phyloP scores from a whole-genome alignment of 352 stramenopile genomes.

The Halophytophthora polymorphica region DNA sequence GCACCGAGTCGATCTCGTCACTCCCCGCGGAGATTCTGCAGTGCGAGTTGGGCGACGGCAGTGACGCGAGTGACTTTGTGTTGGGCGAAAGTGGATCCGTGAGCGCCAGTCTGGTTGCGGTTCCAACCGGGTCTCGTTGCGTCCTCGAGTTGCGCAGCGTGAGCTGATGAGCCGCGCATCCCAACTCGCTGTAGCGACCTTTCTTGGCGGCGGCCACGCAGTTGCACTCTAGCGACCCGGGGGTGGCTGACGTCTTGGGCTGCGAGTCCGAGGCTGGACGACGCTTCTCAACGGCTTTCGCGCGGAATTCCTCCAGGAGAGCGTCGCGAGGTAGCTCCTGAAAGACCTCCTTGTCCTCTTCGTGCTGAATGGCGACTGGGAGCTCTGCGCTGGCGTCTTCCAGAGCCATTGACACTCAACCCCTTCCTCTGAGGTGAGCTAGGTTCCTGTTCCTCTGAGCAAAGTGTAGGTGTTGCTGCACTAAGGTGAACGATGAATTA shows the following conservation, averaged over 20 bases:
- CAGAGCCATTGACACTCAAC: neutral
- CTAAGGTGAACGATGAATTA: too few species aligned
- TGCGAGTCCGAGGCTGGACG: neutral
- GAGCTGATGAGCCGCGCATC: conserved; percentile 58
- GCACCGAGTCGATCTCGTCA: conserved; percentile 26
- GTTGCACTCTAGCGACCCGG: conserved; percentile 35
- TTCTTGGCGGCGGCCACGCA: conserved; percentile 44
- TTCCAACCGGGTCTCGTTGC: conserved; percentile 33
- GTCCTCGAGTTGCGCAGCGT: conserved; percentile 53
- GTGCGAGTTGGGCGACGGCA: conserved; percentile 3
- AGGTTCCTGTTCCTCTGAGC: too few species aligned
- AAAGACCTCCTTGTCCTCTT: neutral
- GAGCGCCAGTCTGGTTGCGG: conserved; percentile 12
- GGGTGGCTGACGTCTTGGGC: conserved; percentile 21
- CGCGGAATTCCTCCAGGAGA: conserved; percentile 21
- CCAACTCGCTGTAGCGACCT: conserved; percentile 42
- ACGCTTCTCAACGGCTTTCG: conserved; percentile 2
- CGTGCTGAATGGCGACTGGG: neutral
- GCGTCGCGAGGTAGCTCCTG: conserved; percentile 6
- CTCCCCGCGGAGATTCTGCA: neutral
- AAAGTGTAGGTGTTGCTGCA: too few species aligned
- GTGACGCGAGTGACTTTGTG: conserved; percentile 9
- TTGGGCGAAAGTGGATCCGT: conserved; percentile 9
- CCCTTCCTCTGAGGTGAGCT: conserved; percentile 9
- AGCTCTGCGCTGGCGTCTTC: neutral